Evolutionary conservation across 805 yeast genomes (phyloP), one percentile per base, ranked within the genome.

Genomic region (Saccharomycopsis selenospora): DNA sequence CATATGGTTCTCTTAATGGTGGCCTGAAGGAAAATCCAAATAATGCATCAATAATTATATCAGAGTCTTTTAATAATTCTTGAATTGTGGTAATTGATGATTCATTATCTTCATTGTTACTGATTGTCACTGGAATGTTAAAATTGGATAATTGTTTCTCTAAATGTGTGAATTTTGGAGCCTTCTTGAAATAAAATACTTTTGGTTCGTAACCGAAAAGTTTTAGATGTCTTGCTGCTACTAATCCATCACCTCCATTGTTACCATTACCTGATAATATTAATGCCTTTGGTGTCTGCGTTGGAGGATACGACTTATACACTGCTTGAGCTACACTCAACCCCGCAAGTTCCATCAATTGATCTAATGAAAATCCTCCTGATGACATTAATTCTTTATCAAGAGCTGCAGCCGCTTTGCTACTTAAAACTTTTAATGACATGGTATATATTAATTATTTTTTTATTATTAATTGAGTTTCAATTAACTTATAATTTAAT

Each of bases 321-420:
- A 90, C 75, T 0, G 95, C 86, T 58, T 88, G 86, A 3, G 99
- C 97, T 7, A 91, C 97, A 1, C 96, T 80, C 25, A 90, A 72
- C 0, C 99, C 99, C 0, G 99, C 99, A 40, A 93, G 71, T 65
- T 93, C 99, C 99, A 93, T 93, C 61, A 87, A 65, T 58, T 87
- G 96, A 60, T 86, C 95, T 48, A 87, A 74, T 24, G 91, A 80
- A 66, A 81, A 87, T 0, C 87, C 93, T 2, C 81, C 80, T 0
- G 84, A 66, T 1, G 93, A 80, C 97, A 93, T 91, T 51, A 91
- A 72, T 59, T 90, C 96, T 53, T 75, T 72, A 59, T 91, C 99
- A 24, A 91, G 73, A 36, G 76, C 76, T 0, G 91, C 82, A 0
- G 98, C 98, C 2, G 66, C 43, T 41, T 70, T 67, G 0, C 79